These are phyloP conservation scores for Suillus placidus DNA, from an alignment of 768 basidiomycete species.

Conservation along the genomic window DNA sequence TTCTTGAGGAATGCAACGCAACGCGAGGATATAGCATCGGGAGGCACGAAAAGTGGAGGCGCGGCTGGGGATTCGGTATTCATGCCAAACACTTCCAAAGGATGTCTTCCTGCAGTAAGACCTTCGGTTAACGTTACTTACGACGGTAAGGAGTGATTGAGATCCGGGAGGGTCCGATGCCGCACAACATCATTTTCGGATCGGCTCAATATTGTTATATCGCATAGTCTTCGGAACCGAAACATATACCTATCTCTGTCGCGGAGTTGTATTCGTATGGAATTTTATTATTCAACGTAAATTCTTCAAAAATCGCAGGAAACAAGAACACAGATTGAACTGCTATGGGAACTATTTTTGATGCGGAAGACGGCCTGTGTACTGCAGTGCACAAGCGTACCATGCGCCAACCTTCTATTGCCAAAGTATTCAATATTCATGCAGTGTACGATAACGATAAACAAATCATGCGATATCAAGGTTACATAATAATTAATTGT, in stretches of 20 bases:
- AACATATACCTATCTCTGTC: background rate
- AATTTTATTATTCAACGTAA: background rate
- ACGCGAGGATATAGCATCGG: slow-evolving; percentile 44
- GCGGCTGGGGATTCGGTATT: background rate
- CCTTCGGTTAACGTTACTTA: background rate
- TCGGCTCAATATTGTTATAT: background rate
- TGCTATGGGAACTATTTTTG: background rate
- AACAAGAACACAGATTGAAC: background rate
- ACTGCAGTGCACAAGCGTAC: background rate
- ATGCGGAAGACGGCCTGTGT: background rate
- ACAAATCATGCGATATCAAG: background rate
- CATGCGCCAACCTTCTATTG: background rate
- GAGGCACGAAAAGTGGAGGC: slow-evolving; percentile 44
- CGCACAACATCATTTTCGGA: background rate
- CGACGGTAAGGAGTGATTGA: background rate
- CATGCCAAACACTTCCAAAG: background rate
- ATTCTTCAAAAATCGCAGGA: background rate
- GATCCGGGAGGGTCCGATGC: slow-evolving; percentile 1
- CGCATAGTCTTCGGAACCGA: slow-evolving; percentile 4
- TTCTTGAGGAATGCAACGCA: slow-evolving; percentile 50
- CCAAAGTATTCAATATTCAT: background rate
- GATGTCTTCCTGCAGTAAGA: background rate
- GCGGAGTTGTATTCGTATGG: background rate
- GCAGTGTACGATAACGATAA: background rate
- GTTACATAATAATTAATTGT: background rate